Base-by-base conservation (phyloP, 208 protist species). In the Crithidia brevicula region DNA sequence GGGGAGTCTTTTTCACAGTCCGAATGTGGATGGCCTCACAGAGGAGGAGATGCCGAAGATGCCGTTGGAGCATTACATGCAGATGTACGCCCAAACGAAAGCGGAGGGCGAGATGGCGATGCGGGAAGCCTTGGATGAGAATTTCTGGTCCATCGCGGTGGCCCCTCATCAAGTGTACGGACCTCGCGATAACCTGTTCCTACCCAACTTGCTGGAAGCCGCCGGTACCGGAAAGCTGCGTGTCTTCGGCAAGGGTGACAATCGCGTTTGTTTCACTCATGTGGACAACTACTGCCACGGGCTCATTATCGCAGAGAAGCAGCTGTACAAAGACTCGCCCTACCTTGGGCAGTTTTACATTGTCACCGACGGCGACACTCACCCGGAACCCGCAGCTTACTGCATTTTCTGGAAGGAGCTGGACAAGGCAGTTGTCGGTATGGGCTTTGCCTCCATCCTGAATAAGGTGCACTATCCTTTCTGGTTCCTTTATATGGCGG, bases 151-250 rank as follows among this genome's bases (percentile, higher is more conserved):
- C 7, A 86, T 97, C 45, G 77, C 90, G 11, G 94, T 98, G 6
- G 96, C 96, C 10, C 96, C 96, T 1, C 96, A 98, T 72, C 96
- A 98, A 58, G 95, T 98, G 7, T 98, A 98, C 74, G 97, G 97
- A 1, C 97, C 97, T 5, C 83, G 96, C 13, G 97, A 98, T 74
- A 96, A 93, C 65, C 79, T 98, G 13, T 98, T 98, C 74, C 60
- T 98, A 43, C 92, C 96, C n/a, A 98, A 98, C 66, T 91, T 98
- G 66, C 82, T 98, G 18, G 91, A 98, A 63, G 93, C 95, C 13
- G 92, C 94, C n/a, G 88, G 92, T 30, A 98, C 86, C 8, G 93
- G 93, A 7, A 95, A 97, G 72, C 78, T 98, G 31, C 91, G 96
- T 33, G 82, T 98, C 70, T 98, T 98, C 75, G 88, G 90, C 10